Evolutionary conservation across 2,329 filamentous ascomycete genomes (phyloP), one percentile per base, ranked within the genome.

Genomic region (Periconia sp.): DNA sequence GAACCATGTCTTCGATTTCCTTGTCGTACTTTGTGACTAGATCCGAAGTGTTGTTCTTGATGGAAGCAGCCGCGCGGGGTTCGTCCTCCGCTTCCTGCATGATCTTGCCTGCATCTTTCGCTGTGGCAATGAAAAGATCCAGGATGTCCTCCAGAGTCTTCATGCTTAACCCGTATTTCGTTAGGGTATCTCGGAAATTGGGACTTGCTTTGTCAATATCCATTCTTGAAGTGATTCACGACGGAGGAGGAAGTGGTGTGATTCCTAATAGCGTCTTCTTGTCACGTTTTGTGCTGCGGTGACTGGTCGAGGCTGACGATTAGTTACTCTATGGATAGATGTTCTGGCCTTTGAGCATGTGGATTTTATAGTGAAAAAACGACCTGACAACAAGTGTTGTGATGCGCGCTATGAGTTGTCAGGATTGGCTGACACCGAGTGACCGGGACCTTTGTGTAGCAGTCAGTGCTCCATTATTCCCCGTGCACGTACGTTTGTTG

Each of bases 1-100:
- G 77, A 19, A 83, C 77, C 76, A 80, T 79, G 1, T 68, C 70
- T 57, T 84, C 82, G 6, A 84, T 77, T 1, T 79, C 79, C 47
- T 76, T 77, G 66, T 84, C 82, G 53, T 81, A 82, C 53, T 79
- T 76, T 1, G 82, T 83, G 40, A 84, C 81, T 1, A 82, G 70
- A 55, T 84, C 82, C 15, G 77, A 77, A 40, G 76, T 65, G 53
- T 74, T 75, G 52, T 72, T 71, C 56, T 75, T 74, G 33, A 37
- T 37, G 2, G 57, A 61, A 8, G 59, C 49, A 1, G 71, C 64
- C 17, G 63, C 57, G 11, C 59, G 59, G 23, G 66, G 52, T 2
- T 56, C 59, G 3, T 57, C 59, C 42, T 73, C 68, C 14, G 71
- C 72, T 6, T 56, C 59, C 6, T 69, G 43, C 66, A 75, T 74